Conservation (phyloP, 2,329 filamentous ascomycete genomes). For the Pseudogymnoascus sp. region DNA sequence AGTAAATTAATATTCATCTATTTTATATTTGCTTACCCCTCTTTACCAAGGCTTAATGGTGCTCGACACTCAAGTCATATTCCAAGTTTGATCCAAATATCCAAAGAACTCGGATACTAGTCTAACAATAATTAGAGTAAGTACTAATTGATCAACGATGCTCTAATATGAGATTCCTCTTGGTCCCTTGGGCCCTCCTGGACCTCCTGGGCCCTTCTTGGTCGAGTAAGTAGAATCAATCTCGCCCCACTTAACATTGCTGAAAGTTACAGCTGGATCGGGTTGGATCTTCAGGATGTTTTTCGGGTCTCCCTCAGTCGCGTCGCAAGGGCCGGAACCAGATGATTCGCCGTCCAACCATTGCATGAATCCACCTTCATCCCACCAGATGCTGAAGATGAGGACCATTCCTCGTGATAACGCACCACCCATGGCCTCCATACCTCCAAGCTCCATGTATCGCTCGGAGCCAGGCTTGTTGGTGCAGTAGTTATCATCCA, state of each 20-base stretch:
- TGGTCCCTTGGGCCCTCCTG: not conserved
- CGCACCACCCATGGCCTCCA: conserved; percentile 38
- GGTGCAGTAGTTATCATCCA: conserved; percentile 31
- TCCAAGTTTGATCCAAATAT: not conserved
- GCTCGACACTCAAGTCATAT: not conserved
- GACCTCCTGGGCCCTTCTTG: not conserved
- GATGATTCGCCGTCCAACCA: conserved; percentile 44
- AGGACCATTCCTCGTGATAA: conserved; percentile 44
- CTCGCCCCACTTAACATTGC: conserved; percentile 52
- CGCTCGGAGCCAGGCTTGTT: conserved; percentile 24
- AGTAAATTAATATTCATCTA: conserved; percentile 6
- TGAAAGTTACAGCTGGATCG: conserved; percentile 43
- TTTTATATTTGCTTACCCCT: not conserved
- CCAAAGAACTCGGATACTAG: not conserved
- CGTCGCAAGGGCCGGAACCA: conserved; percentile 44
- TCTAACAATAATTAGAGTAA: not conserved
- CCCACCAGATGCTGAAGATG: conserved; percentile 48
- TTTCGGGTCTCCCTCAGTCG: conserved; percentile 43
- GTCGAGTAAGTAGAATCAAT: conserved; percentile 43
- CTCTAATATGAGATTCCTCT: not conserved
- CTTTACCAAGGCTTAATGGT: not conserved
- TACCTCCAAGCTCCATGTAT: conserved; percentile 33
- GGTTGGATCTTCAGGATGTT: conserved; percentile 39
- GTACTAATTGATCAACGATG: not conserved
- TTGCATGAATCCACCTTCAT: conserved; percentile 43